Evolutionary conservation across 2,329 filamentous ascomycete genomes (phyloP).

Genomic region (Hymenoscyphus occultus): DNA sequence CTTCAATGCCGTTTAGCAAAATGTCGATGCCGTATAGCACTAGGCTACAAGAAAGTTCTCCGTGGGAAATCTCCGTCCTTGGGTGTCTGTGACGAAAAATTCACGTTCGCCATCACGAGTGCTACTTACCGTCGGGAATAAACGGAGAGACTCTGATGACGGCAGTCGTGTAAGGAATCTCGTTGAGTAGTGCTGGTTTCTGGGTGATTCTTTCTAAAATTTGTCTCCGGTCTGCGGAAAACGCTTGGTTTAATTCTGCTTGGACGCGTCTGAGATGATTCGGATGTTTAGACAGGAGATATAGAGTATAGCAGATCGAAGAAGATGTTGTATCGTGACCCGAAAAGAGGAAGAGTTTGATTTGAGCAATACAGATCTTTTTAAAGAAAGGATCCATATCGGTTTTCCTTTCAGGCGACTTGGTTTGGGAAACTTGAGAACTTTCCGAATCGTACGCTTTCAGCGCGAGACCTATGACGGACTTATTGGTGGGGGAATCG

Average conservation of each 20-base stretch:
- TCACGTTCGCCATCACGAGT: constrained; percentile 9
- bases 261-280: constrained; percentile 7
- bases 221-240: neutral
- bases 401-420: neutral
- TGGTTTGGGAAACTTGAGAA: neutral
- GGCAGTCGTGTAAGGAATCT: constrained; percentile 16
- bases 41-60: constrained; percentile 9
- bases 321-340: constrained; percentile 19
- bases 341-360: constrained; percentile 20
- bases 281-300: constrained; percentile 17
- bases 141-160: constrained; percentile 18
- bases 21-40: too few relatives aligned
- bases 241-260: neutral
- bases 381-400: constrained; percentile 12
- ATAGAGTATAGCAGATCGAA: constrained; percentile 13
- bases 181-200: constrained; percentile 13
- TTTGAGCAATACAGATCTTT: constrained; percentile 11
- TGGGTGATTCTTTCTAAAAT: constrained; percentile 8
- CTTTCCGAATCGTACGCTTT: constrained; percentile 5
- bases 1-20: too few relatives aligned
- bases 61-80: constrained; percentile 6
- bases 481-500: neutral
- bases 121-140: constrained; percentile 12
- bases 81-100: neutral
- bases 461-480: constrained; percentile 12